Evolutionary conservation across 768 basidiomycete genomes (phyloP), one percentile per base, ranked within the genome.

Genomic region (Lanmaoa pseudosensibilis): DNA sequence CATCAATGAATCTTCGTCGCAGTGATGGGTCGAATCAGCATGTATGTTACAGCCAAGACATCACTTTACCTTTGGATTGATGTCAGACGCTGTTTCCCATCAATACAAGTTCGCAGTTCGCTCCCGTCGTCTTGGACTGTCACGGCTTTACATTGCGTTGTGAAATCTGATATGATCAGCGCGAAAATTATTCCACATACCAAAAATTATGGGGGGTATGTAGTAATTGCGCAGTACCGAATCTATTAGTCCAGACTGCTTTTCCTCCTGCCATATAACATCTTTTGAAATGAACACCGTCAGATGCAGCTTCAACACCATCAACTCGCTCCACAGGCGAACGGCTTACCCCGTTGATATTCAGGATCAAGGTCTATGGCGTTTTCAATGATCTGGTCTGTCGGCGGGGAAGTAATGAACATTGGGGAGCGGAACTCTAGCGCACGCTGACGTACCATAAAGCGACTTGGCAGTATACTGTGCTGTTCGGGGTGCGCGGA

Each of bases 31-130:
- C 27, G 21, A 51, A 39, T 61, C 25, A 62, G 48, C 13, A 43
- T 21, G 23, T 2, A 23, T 23, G 25, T 33, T 21, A 27, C 19
- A 37, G 6, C 2, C 3, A n/a, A 40, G 34, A 43, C 57, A 41
- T 3, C 30, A 25, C 11, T 15, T 52, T 60, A 87, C 86, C 78
- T 76, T 58, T 78, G 75, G 27, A 88, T 81, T 0, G 87, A 87
- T 0, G 87, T 87, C 57, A 88, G 65, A 33, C 87, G 76, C 59
- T 88, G 87, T 65, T 88, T 88, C n/a, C 87, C 87, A 58, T 88
- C 88, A 15, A 87, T 86, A 57, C 86, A 88, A 0, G 76, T 76
- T 21, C 80, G 76, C 19, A 64, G 62, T 58, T 82, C 80, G 8
- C 65, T 67, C 4, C 78, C 80, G 34, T 83, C 76, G 3, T 75